Base-by-base conservation (phyloP, 2,329 filamentous ascomycete species). In the Apiospora sp. region DNA sequence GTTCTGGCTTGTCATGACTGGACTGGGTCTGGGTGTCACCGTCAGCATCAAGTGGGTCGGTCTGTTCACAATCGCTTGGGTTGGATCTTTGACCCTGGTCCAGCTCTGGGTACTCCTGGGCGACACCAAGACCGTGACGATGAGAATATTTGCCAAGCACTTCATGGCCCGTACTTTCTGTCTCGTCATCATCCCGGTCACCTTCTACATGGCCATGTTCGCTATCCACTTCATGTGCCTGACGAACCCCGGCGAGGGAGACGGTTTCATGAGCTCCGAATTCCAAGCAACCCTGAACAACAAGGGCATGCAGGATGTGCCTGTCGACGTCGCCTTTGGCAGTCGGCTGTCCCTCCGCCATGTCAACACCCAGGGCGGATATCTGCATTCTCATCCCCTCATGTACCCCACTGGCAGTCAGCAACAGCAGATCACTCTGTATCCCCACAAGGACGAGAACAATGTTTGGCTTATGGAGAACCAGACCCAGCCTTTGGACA, bases 231-330 rank as follows among this genome's bases (percentile, higher is more conserved):
- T 99, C 84, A 77, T 95, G 77, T 97, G 94, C 86, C 89, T 99
- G 58, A 90, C 92, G 73, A 99, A 99, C 84, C 96, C 96, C 41
- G 96, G 96, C 73, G 96, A 99, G 70, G 96, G 96, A 71, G 96
- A 99, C 83, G 96, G 96, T 71, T 99, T 99, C 87, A 99, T 99
- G 96, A 98, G 95, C 81, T 98, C 96, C 71, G 96, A 99, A 81
- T 99, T 99, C 87, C 96, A 99, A 85, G 93, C 96, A 44, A 98
- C 96, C 2, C 87, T 99, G 76, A 99, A 98, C 86, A 95, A 92
- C 79, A 99, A 98, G 87, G 92, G 90, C 71, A 99, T 99, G 96
- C 92, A 94, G 81, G 95, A 97, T 83, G 95, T 97, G 6, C 93
- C 96, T 1, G 96, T 94, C 43, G 95, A 99, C 84, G 93, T 99